Base-by-base conservation (phyloP, 225 moss, liverwort and hornwort species). In the Ulota crispa region DNA sequence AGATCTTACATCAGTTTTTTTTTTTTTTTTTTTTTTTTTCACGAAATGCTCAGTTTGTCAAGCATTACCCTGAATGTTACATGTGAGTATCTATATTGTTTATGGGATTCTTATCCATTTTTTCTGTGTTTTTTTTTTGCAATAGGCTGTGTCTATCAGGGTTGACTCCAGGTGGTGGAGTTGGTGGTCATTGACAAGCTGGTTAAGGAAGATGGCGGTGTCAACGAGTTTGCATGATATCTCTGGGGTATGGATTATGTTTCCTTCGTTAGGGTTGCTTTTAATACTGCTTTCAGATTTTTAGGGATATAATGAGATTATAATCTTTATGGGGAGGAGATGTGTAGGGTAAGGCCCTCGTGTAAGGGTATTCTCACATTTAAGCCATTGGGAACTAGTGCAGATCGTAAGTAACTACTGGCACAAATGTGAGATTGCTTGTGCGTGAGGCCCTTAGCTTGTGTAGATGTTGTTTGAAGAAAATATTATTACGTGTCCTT, bases 121-220 rank as follows among this genome's bases (percentile, higher is more conserved):
- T 26, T 65, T 50, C 69, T 73, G 60, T 76, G 78, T 16, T 15
- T 14, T 47, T 18, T 88, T 71, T 54, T 76, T 87, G 87, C 72
- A 66, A 70, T 77, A 91, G 88, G 87, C 86, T 85, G 41, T 74
- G 78, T 80, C 8, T 85, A 83, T 85, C 78, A 83, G 81, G 88
- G 60, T 76, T 76, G 52, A 52, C 50, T 68, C 78, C 79, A 77
- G 79, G 53, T 91, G 79, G 53, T 91, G 88, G 91, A 83, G 88
- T 76, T 79, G 30, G 81, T 77, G 30, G 81, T 79, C 81, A 83
- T 75, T 87, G 78, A 83, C 83, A 64, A 75, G 61, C 27, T 91
- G 80, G 85, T 57, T 89, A 89, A 93, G 86, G 91, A 87, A 64
- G 80, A 52, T 91, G 81, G 32, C 87, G 57, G 67, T 87, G 74